Evolutionary conservation across 768 basidiomycete species (phyloP), one percentile per base, ranked within the genome.

Genomic region (Phanerochaete sordida): DNA sequence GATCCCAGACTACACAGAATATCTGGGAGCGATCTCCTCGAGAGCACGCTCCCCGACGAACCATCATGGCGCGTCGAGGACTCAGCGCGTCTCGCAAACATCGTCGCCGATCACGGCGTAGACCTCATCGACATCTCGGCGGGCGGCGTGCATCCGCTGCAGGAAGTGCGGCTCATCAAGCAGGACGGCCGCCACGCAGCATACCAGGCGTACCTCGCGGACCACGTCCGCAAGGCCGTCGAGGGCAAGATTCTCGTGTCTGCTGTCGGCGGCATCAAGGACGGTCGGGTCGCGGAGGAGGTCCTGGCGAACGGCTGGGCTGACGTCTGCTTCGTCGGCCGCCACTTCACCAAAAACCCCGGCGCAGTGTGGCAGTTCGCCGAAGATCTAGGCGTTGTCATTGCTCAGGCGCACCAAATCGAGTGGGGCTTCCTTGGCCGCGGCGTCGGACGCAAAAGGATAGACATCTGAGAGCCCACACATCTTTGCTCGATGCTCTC

Each of bases 81-180:
- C 68, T 88, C 85, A 2, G 80, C 81, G 28, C 74, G 78, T 31
- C 75, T 93, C 28, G 81, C 84, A 1, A 71, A 75, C 15, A 78
- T 85, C 61, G 77, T 93, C 15, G 77, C 76, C 19, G 78, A 81
- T n/a, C 79, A 84, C 48, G 90, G 90, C 8, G 80, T 93, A 47
- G 92, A 93, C 70, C 75, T 93, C 45, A 72, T 93, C 54, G 91
- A 93, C 65, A 81, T 90, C 43, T 88, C 86, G 7, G 78, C 80
- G 0, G 90, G 84, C 2, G 92, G 91, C 1, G 84, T 79, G 47
- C 74, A 79, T 58, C 69, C 77, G 1, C 65, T 70, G 35, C 83
- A 84, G 59, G 79, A 85, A 62, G 85, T 91, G n/a, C 21, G 35
- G 19, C 53, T 54, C 33, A 37, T 43, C 47, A 39, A 46, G 33